Evolutionary conservation across 176 grass and related monocot species (phyloP).

Genomic region (Coix lacrymajobi): DNA sequence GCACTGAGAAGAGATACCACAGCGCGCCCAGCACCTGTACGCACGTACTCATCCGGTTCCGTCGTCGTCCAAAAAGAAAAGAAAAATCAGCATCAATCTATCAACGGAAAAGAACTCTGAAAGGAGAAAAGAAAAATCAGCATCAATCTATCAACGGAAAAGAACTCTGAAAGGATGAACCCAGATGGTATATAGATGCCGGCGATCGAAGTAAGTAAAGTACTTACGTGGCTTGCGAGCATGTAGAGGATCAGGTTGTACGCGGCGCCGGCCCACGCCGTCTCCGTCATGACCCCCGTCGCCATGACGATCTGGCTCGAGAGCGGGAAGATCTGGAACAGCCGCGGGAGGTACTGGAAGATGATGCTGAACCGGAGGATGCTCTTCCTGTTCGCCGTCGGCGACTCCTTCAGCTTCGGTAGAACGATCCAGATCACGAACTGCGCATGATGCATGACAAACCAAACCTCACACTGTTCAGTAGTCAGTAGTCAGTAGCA

Average conservation of each 20-base stretch:
- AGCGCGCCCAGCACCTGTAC: constrained; percentile 63
- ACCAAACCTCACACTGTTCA: background rate
- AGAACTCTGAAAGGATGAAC: background rate
- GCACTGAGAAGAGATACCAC: constrained; percentile 93
- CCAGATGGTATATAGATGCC: no score
- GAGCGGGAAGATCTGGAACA: constrained; percentile 89
- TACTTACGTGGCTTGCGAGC: constrained; percentile 84
- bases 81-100: no score
- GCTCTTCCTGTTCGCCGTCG: constrained; percentile 51
- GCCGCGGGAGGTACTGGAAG: constrained; percentile 86
- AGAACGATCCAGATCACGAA: constrained; percentile 71
- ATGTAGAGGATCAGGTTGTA: constrained; percentile 99
- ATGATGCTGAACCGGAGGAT: constrained; percentile 71
- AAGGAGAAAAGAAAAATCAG: no score
- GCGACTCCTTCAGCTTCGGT: constrained; percentile 55
- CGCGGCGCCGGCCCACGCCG: constrained; percentile 87
- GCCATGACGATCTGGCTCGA: constrained; percentile 68
- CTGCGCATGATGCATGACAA: constrained; percentile 31
- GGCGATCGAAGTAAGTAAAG: constrained; percentile 7
- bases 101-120: no score
- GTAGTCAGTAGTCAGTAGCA: no score
- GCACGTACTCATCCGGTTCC: no score
- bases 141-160: background rate
- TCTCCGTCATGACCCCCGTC: constrained; percentile 79
- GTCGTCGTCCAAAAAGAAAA: no score